phyloP scores from a whole-genome alignment of 441 rosid species.

The California macrophylla region DNA sequence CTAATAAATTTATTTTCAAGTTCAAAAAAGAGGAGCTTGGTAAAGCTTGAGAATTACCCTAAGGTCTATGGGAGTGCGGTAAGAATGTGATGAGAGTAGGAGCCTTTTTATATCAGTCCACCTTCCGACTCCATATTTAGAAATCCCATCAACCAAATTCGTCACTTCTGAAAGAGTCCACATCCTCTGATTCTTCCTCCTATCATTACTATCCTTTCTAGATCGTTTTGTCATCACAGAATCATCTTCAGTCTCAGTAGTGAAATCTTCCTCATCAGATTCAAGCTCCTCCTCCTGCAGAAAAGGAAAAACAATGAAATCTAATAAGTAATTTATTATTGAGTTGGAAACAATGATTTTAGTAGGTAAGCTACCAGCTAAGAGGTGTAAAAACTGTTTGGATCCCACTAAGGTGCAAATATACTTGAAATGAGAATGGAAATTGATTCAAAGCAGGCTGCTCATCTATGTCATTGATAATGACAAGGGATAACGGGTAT shows the following conservation, averaged over 20 bases:
- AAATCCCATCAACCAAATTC: conserved; percentile 73
- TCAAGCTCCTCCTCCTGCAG: conserved; percentile 28
- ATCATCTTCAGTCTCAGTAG: conserved; percentile 56
- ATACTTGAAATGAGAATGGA: not conserved
- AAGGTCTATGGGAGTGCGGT: conserved; percentile 81
- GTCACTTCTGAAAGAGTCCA: conserved; percentile 75
- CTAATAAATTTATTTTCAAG: conserved; percentile 13
- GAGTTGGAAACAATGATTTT: not conserved
- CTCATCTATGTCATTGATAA: not conserved
- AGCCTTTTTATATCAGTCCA: conserved; percentile 87
- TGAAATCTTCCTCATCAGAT: conserved; percentile 15
- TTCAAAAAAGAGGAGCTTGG: conserved; percentile 10
- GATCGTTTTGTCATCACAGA: conserved; percentile 26
- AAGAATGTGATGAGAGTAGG: conserved; percentile 48
- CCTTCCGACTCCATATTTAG: conserved; percentile 73
- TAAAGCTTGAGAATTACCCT: conserved; percentile 49
- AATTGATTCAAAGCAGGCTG: not conserved
- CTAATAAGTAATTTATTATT: not conserved
- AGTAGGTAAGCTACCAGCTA: not conserved
- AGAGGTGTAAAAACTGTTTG: not conserved
- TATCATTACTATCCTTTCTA: conserved; percentile 33
- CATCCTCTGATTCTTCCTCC: conserved; percentile 81
- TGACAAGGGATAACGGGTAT: not conserved
- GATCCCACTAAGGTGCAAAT: not conserved
- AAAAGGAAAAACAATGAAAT: not conserved